Conservation (phyloP, 441 rosid species). For the Erodium chrysanthum region DNA sequence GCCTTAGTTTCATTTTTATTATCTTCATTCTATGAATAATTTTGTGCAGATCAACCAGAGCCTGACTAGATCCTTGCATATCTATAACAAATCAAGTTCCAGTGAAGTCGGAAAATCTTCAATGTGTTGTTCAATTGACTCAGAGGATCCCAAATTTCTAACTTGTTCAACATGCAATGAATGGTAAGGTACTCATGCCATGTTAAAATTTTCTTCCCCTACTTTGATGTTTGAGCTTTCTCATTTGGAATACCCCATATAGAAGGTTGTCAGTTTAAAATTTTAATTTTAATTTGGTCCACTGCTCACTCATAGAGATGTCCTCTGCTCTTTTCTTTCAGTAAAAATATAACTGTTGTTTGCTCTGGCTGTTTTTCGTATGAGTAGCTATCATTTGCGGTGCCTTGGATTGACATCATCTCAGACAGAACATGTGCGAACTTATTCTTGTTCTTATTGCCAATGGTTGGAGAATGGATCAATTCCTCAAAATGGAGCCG, state of each 20-base stretch:
- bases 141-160: conserved; percentile 26
- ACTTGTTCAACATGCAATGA: conserved; percentile 45
- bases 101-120: conserved; percentile 20
- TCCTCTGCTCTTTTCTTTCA: not conserved
- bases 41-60: conserved; percentile 40
- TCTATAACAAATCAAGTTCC: conserved; percentile 34
- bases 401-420: conserved; percentile 30
- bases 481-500: conserved; percentile 21
- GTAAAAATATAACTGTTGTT: not conserved
- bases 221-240: not conserved
- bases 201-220: conserved; percentile 9
- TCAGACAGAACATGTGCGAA: conserved; percentile 20
- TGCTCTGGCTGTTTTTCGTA: conserved; percentile 14
- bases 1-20: conserved; percentile 3
- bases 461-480: conserved; percentile 24
- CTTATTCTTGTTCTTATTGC: conserved; percentile 41
- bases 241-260: not conserved
- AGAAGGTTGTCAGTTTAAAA: not conserved
- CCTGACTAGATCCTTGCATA: conserved; percentile 37
- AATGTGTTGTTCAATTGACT: conserved; percentile 33
- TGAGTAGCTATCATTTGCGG: conserved; percentile 51
- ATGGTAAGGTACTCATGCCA: conserved; percentile 38
- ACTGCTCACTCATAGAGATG: not conserved
- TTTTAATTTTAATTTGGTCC: not conserved
- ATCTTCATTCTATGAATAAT: conserved; percentile 14